Base-by-base conservation (phyloP, 2,329 filamentous ascomycete species). In the Aspergillus aculeatinus region DNA sequence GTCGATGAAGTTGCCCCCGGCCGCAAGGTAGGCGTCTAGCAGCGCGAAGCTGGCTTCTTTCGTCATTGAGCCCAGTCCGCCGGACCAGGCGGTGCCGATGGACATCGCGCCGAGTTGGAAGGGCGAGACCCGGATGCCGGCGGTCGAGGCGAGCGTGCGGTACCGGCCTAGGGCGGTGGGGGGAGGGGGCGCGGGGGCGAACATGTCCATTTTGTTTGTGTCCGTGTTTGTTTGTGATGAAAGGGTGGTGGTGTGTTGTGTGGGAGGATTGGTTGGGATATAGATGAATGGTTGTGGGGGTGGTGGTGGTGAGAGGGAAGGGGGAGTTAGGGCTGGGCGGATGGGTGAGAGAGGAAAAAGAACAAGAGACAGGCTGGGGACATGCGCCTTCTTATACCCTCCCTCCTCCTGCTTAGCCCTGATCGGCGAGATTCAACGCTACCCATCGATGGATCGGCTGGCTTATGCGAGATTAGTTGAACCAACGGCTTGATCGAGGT, bases 1-100 rank as follows among this genome's bases (percentile, higher is more conserved):
- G 70, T 91, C 88, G 68, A 91, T 86, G 72, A 91, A 90, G 75
- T 91, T 91, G 23, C 89, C 88, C 7, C 86, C 86, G 0, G 85
- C 80, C 1, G 81, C 79, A 60, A 83, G 85, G 75, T 84, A 90
- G 66, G 81, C 84, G 68, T 91, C 87, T 7, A 90, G 80, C 33
- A 91, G 85, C 21, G 80, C 76, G 63, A 89, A 87, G 1, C 83
- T 79, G 0, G 80, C 81, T 49, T 83, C 78, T 70, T 89, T 84
- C 69, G 14, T 48, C 48, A 25, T 21, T 12, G 3, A 9, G 12
- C 21, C 9, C 0, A 33, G 7, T 2, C 25, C 78, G 79, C 59
- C 73, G 69, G 74, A 82, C 70, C 68, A 72, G 9, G 69, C 66
- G 11, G 68, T 62, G 29, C 74, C 74, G 60, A 76, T 70, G 48